Base-by-base conservation (phyloP, 306 rosid genomes). In the Chamaecrista fasciculata region DNA sequence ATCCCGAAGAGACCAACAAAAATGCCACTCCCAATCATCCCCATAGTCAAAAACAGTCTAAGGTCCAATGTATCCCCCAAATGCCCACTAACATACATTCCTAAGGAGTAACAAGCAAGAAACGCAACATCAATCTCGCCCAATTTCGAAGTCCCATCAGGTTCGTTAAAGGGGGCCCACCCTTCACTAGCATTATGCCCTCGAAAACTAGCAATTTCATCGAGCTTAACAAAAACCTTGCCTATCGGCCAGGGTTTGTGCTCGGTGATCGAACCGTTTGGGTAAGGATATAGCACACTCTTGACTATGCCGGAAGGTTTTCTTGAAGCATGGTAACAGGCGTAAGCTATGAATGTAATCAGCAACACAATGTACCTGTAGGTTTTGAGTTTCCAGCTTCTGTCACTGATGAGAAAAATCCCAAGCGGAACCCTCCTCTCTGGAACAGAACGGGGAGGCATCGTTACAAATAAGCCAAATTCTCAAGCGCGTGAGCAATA, bases 41-140 rank as follows among this genome's bases (percentile, higher is more conserved):
- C 97, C 0, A 23, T 6, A 0, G 91, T 81, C 14, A 91, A 50
- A 56, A 91, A 91, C 71, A 89, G 12, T 3, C 96, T 55, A 0
- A 91, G 86, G 66, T 91, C 97, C 11, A 91, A 40, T 0, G 80
- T 71, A 23, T 91, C 96, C 0, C 96, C 97, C 69, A 91, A 73
- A 69, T 91, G 96, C 0, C 97, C 96, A 6, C 94, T 89, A 1
- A 75, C 81, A 18, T 81, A 91, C 96, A 89, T 89, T 8, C 97
- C 97, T 0, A 86, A 0, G 6, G 97, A 72, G 74, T 85, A 91
- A 70, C 86, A 86, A 0, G 96, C 85, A 1, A 91, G 66, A 47
- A 91, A 91, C 1, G 97, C 97, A 8, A 91, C 77, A 68, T 91
- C 94, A 53, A 89, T 89, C 66, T 86, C 97, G 0, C 97, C 97